A percentile compares a stretch with the other conserved stretches of the same genome.
Conservation (phyloP, 495 filamentous ascomycete species). For the Penicillium cinerascens region DNA sequence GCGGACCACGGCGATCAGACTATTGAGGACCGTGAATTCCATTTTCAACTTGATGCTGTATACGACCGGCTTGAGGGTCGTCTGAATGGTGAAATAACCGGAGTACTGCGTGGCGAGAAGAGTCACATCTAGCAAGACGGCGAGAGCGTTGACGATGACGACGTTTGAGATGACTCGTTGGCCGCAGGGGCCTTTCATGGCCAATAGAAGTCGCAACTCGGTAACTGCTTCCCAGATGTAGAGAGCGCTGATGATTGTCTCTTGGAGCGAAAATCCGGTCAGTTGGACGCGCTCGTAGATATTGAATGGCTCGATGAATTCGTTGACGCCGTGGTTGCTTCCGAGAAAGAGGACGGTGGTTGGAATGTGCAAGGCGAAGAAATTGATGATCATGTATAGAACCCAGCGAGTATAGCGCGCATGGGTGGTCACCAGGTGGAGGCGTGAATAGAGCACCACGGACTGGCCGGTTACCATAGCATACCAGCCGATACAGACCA, state of each 20-base stretch:
- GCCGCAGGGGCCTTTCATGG: slow-evolving; percentile 25
- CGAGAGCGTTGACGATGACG: slow-evolving; percentile 40
- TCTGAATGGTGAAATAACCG: slow-evolving; percentile 36
- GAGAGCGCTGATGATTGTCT: slow-evolving; percentile 44
- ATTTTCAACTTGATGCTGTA: slow-evolving; percentile 53
- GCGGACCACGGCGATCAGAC: slow-evolving; percentile 29
- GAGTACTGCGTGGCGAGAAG: slow-evolving; percentile 35
- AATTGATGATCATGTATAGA: slow-evolving; percentile 33
- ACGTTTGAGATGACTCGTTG: slow-evolving; percentile 38
- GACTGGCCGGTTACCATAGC: slow-evolving; percentile 36
- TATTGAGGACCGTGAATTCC: slow-evolving; percentile 51
- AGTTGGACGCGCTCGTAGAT: slow-evolving; percentile 44
- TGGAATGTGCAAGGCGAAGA: slow-evolving; percentile 29
- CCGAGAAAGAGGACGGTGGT: slow-evolving; percentile 26
- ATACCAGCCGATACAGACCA: slow-evolving; percentile 29
- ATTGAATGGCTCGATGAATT: slow-evolving; percentile 26
- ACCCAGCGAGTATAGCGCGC: slow-evolving; percentile 19
- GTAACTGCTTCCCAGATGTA: slow-evolving; percentile 44
- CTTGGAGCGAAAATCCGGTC: slow-evolving; percentile 40
- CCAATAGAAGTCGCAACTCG: slow-evolving; percentile 31
- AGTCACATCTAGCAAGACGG: slow-evolving; percentile 35
- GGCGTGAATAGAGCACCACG: slow-evolving; percentile 39
- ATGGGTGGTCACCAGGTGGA: slow-evolving; percentile 34
- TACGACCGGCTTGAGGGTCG: slow-evolving; percentile 37
- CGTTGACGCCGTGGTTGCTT: slow-evolving; percentile 17